Evolutionary conservation across 2,329 filamentous ascomycete genomes (phyloP).

Genomic region (Sordariomycetes sp.): DNA sequence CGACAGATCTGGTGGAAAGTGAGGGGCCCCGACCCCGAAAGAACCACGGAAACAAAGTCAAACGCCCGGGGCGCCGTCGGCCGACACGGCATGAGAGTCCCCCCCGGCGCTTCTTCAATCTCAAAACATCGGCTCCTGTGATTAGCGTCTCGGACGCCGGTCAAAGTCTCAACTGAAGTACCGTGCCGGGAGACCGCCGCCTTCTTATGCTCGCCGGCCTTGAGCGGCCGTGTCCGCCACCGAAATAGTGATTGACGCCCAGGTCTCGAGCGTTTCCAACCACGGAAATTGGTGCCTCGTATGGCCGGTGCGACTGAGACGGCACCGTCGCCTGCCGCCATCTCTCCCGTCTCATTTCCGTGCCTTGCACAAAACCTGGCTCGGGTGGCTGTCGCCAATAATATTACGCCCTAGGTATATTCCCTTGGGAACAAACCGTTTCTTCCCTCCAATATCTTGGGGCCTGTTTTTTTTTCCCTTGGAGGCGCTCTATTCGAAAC

Average conservation of each 20-base stretch:
- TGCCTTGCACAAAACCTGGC: not conserved
- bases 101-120: not conserved
- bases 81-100: not conserved
- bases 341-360: not conserved
- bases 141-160: not conserved
- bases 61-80: not conserved
- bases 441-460: not conserved
- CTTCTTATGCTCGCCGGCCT: not conserved
- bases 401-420: not conserved
- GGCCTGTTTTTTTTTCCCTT: not conserved
- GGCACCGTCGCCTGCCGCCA: too few relatives aligned
- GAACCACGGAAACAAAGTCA: not conserved
- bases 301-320: too few relatives aligned
- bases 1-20: too few relatives aligned
- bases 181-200: not conserved
- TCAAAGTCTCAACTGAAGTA: not conserved
- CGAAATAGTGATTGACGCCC: too few relatives aligned
- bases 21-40: not conserved
- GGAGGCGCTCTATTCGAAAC: slow-evolving; percentile 1
- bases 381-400: not conserved
- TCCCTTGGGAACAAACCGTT: not conserved
- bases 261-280: too few relatives aligned
- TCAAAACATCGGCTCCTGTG: slow-evolving; percentile 1
- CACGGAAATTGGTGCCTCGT: too few relatives aligned
- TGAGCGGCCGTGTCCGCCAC: too few relatives aligned